A percentile compares a stretch with the other conserved stretches of the same genome.
These are phyloP conservation scores for Stephania cephalantha DNA, from an alignment of 164 flowering plant genomes.

Conservation along the genomic window DNA sequence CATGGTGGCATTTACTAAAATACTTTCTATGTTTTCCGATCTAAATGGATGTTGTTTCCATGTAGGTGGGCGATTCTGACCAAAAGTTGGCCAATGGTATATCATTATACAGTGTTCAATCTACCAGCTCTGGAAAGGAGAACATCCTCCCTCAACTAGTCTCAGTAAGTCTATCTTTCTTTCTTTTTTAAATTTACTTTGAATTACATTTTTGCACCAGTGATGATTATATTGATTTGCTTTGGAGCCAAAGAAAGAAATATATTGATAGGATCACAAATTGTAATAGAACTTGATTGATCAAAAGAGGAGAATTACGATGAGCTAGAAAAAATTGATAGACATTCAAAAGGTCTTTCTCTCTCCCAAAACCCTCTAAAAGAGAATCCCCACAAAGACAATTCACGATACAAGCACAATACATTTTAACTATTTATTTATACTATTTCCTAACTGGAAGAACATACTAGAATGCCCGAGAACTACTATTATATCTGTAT, in stretches of 20 bases:
- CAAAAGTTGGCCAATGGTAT: slow-evolving; percentile 33
- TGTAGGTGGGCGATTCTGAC: slow-evolving; percentile 29
- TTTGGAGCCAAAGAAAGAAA: neutral
- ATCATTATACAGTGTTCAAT: slow-evolving; percentile 23
- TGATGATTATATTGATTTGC: neutral
- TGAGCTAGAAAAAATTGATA: too few species aligned
- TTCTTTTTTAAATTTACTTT: neutral
- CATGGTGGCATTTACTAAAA: neutral
- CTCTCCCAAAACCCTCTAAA: too few species aligned
- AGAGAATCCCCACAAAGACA: too few species aligned
- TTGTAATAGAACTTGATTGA: too few species aligned
- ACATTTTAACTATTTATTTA: too few species aligned
- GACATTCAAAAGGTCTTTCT: too few species aligned
- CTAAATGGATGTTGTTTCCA: neutral
- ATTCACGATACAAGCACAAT: too few species aligned
- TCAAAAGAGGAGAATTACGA: too few species aligned
- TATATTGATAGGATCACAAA: neutral
- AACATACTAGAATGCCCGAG: too few species aligned
- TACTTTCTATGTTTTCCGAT: neutral
- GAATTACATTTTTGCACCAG: neutral
- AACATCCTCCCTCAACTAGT: slow-evolving; percentile 20
- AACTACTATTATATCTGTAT: too few species aligned
- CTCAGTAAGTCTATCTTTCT: slow-evolving; percentile 18
- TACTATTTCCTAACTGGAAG: too few species aligned
- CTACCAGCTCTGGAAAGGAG: slow-evolving; percentile 23